A percentile compares a stretch with the other conserved stretches of the same genome.
phyloP scores from a whole-genome alignment of 2,329 filamentous ascomycete species.

The Westerdykella aurantiaca region DNA sequence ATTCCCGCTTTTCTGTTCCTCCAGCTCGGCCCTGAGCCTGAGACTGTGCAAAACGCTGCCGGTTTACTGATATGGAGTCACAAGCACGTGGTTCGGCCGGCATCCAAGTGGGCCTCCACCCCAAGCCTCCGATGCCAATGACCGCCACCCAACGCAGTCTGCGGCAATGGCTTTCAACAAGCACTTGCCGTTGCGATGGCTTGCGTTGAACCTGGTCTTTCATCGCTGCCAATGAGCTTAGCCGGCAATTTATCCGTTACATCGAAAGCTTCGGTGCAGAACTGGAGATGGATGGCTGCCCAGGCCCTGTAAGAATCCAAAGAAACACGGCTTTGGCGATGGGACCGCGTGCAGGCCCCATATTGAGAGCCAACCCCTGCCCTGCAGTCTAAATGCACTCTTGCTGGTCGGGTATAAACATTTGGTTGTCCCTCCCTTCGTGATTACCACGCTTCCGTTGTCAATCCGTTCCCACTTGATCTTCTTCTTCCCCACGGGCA shows the following conservation, averaged over 20 bases:
- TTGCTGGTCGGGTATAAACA: slow-evolving; percentile 5
- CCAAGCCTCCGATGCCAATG: no score
- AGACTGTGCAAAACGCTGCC: no score
- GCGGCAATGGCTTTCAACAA: not conserved
- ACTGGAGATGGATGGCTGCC: not conserved
- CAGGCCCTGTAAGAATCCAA: slow-evolving; percentile 3
- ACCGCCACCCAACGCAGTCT: not conserved
- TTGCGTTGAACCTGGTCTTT: slow-evolving; percentile 1
- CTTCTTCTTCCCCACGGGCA: not conserved
- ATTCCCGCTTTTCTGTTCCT: no score
- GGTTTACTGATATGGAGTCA: no score
- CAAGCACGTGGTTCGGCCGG: no score
- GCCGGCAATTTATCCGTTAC: slow-evolving; percentile 14
- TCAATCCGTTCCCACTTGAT: not conserved
- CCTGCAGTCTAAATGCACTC: slow-evolving; percentile 2
- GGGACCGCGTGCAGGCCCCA: slow-evolving; percentile 1
- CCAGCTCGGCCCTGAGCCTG: no score
- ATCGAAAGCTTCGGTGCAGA: slow-evolving; percentile 6
- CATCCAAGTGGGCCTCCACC: no score
- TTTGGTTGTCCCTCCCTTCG: slow-evolving; percentile 1
- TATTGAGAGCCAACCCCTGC: slow-evolving; percentile 3
- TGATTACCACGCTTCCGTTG: not conserved
- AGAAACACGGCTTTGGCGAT: slow-evolving; percentile 2
- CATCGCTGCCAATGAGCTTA: slow-evolving; percentile 11
- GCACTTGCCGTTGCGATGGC: slow-evolving; percentile 1